Evolutionary conservation across 345 rosid genomes (phyloP).

Genomic region (rapeseed (Brassica napus)): Da-Ae NC_063444.1:30720001-30720500

Average conservation of each 20-base stretch:
- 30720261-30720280: neutral
- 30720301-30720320: slow-evolving; percentile 17
- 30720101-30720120: slow-evolving; percentile 37
- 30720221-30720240: slow-evolving; percentile 12
- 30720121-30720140: slow-evolving; percentile 49
- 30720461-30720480: slow-evolving; percentile 20
- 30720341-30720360: neutral
- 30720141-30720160: slow-evolving; percentile 35
- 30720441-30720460: slow-evolving; percentile 25
- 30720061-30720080: neutral
- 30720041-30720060: too few relatives aligned
- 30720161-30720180: slow-evolving; percentile 28
- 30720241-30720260: neutral
- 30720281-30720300: neutral
- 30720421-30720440: slow-evolving; percentile 32
- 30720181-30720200: slow-evolving; percentile 11
- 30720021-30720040: too few relatives aligned
- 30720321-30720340: neutral
- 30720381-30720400: slow-evolving; percentile 34
- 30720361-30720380: slow-evolving; percentile 16
- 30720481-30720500: too few relatives aligned
- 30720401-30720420: slow-evolving; percentile 35
- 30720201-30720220: slow-evolving; percentile 26
- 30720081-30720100: slow-evolving; percentile 8
- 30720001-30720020: neutral